Base-by-base conservation (phyloP, 2,329 filamentous ascomycete species). In the Talaromyces amestolkiae region DNA sequence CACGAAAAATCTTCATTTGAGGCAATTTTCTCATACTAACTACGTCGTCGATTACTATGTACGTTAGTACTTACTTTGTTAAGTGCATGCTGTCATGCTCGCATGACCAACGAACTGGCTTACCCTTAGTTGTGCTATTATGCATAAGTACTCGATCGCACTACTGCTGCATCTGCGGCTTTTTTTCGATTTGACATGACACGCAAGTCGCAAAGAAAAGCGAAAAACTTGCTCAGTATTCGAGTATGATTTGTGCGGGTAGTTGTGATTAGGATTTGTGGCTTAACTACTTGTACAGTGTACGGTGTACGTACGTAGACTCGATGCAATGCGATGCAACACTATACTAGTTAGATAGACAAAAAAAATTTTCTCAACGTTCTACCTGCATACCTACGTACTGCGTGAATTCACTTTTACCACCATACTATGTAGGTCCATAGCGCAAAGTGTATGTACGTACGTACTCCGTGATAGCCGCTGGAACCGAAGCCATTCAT, bases 201-300 rank as follows among this genome's bases (percentile, higher is more conserved):
- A 31, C 6, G 47, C 47, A 51, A 51, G 6, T 27, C 27, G 27
- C 35, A 37, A 5, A 53, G 47, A 51, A 27, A 31, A 31, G 22
- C 9, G 13, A 37, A 2, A 47, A 53, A 33, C 27, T 53, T 8
- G 19, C 24, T 53, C n/a, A 8, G 49, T n/a, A n/a, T 27, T 53
- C 49, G 27, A 53, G 49, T 33, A 33, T 53, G 49, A 53, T 53
- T 53, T 53, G 49, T 53, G 49, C 49, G 49, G 49, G 33, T 33
- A 24, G n/a, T 31, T 53, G 24, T n/a, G 13, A 10, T 9, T n/a
- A 11, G 49, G 49, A 53, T 53, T 33, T 31, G 49, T 53, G 49
- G 49, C 49, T 53, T 22, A 22, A 22, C 22, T 31, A 31, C 27
- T 31, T 31, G 4, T 6, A 31, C 6, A 31, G 5, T 31, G 5